Evolutionary conservation across 768 basidiomycete genomes (phyloP), one percentile per base, ranked within the genome.

Genomic region (Phylloporus rhodoxanthus): DNA sequence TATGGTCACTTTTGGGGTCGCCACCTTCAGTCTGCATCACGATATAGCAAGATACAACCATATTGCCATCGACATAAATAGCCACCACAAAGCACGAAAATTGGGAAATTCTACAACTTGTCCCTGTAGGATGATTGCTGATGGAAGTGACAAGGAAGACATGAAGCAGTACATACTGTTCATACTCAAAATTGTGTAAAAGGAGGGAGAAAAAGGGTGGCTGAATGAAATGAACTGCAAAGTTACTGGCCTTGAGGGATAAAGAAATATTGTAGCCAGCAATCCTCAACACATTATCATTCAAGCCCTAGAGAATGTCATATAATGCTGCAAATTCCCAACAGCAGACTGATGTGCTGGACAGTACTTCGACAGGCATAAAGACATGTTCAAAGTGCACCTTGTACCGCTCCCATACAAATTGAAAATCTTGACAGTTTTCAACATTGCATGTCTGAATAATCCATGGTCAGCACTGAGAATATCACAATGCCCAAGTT

Each of bases 71-170:
- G 1, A 59, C 13, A 40, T 54, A 54, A 8, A 60, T 30, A 8
- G 47, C 55, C 15, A 60, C 51, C 1, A 60, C 34, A 11, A 60
- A 54, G 10, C 5, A 20, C 19, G 10, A 37, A 37, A 19, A 37
- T 37, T 4, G 19, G 36, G 19, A 37, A 37, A n/a, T 9, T 10
- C 36, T 8, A 37, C 11, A 19, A 20, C 13, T 4, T 19, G 17
- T 37, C 36, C 17, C 36, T 37, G 11, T 9, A 4, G 3, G 36
- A 37, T n/a, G n/a, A n/a, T 37, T 37, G 19, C 20, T 2, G 19
- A 34, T n/a, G 36, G 20, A 4, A 8, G 20, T 20, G 19, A 37
- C 19, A 20, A 19, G 5, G 21, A 33, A 19, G 20, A 20, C 9
- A 19, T 3, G 8, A 19, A 37, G 7, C 14, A 17, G 33, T 37